Evolutionary conservation across 306 rosid species (phyloP), one percentile per base, ranked within the genome.

Genomic region (Quercus engelmannii): DNA sequence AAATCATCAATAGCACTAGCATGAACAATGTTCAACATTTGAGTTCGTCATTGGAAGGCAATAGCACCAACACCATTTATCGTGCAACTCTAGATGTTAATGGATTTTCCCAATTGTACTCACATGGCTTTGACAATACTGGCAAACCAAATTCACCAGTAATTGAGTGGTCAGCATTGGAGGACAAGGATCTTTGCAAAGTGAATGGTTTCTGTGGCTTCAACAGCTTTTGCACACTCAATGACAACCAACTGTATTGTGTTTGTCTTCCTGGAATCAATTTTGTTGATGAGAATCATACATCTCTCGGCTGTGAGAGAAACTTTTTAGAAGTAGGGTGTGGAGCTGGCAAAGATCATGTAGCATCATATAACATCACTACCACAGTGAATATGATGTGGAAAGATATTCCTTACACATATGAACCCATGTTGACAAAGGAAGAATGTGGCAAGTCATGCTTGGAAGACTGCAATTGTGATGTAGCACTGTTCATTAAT

Each of bases 151-250:
- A 4, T 0, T 14, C n/a, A 4, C 6, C 2, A 8, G 13, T 0
- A 0, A 3, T 12, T 3, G 3, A 11, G 18, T 75, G 80, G 76
- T 69, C 71, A 0, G 54, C 68, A 38, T 26, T 81, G 43, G 3
- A 38, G 6, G 11, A 38, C 0, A 38, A 1, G 3, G 4, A 58
- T 25, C 25, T 17, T 1, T 81, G 84, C 5, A 12, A 46, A 0
- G 67, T 49, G 19, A 41, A 43, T 14, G 51, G 84, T 54, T 43
- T 75, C 1, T 81, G 84, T 20, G 80, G 84, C 31, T 61, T 75
- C 11, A 81, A 81, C 69, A 75, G 84, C 25, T 75, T 4, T 10
- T 81, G 76, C 62, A 8, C 28, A 17, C 2, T 15, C 18, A 21
- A 74, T n/a, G 49, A 31, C 7, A 2, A 6, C 28, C 1, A 52